Evolutionary conservation across 352 stramenopile genomes (phyloP), one percentile per base, ranked within the genome.

Genomic region (Globisporangium rhizosaccharum): DNA sequence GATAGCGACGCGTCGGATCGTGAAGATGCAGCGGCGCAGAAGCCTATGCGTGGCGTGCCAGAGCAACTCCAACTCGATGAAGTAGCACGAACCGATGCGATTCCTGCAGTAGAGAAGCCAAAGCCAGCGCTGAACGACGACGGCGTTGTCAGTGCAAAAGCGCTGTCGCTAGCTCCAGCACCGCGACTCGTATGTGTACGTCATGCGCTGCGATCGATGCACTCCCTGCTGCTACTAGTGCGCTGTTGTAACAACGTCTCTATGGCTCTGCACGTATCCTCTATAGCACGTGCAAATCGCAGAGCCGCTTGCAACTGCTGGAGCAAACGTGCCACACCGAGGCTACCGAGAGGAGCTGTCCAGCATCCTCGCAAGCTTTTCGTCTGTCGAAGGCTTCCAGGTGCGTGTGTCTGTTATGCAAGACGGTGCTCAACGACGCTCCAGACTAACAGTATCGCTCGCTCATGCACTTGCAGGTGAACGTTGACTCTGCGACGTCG

Each of bases 321-420:
- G 52, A 12, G 49, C 67, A 53, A 39, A 9, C 33, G 39, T 58
- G 55, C 61, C 47, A 26, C 36, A 56, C 0, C 54, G 70, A 26
- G 69, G 78, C 36, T 82, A 75, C 28, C 63, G 63, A 36, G 79
- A 87, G 56, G 75, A 85, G 41, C 64, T 88, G n/a, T 72, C 75
- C 1, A 67, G 71, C 50, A 66, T 79, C 51, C 63, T 88, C 20
- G 67, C 68, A 8, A 41, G 42, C 25, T 78, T 88, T 39, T 64
- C 69, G 20, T 65, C 66, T 23, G 65, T 87, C 52, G 64, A 70
- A 18, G 59, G 57, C 0, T 72, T 89, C 56, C 60, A 78, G 41
- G 79, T 88, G 57, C 28, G 59, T 25, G 8, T 39, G 33, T 51
- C 9, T n/a, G 49, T 23, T 23, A 15, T 20, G n/a, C 28, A 45